Evolutionary conservation across 2,329 filamentous ascomycete genomes (phyloP).

Genomic region (Xylaria sp.): DNA sequence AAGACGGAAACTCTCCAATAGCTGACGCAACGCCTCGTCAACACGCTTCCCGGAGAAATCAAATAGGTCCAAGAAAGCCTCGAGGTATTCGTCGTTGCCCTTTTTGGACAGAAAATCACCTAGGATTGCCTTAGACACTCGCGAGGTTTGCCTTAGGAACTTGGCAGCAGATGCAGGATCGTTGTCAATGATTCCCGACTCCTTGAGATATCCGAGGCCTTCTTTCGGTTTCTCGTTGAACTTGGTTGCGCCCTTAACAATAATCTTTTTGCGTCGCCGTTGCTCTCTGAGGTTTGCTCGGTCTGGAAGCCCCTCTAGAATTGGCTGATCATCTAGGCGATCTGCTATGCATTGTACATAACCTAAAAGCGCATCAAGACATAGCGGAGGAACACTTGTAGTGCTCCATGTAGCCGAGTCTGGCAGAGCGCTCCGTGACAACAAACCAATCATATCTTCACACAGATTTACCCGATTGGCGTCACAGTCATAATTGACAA

Average conservation of each 20-base stretch:
- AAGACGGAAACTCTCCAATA: slow-evolving; percentile 92
- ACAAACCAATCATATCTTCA: slow-evolving; percentile 91
- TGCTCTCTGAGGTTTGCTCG: slow-evolving; percentile 73
- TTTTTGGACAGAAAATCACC: slow-evolving; percentile 95
- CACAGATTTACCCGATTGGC: slow-evolving; percentile 90
- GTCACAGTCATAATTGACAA: slow-evolving; percentile 98
- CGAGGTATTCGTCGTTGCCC: slow-evolving; percentile 84
- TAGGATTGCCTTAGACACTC: slow-evolving; percentile 88
- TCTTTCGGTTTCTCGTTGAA: slow-evolving; percentile 96
- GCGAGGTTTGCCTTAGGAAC: slow-evolving; percentile 87
- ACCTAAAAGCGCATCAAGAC: slow-evolving; percentile 88
- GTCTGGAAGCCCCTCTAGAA: slow-evolving; percentile 73
- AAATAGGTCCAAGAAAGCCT: slow-evolving; percentile 86
- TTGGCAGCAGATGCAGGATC: slow-evolving; percentile 82
- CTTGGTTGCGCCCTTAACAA: slow-evolving; percentile 86
- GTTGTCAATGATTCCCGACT: slow-evolving; percentile 85
- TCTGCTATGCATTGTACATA: slow-evolving; percentile 94
- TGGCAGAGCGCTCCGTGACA: slow-evolving; percentile 93
- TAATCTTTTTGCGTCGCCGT: slow-evolving; percentile 83
- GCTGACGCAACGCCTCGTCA: slow-evolving; percentile 85
- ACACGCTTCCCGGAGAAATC: slow-evolving; percentile 88
- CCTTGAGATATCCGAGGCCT: slow-evolving; percentile 85
- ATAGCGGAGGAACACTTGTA: slow-evolving; percentile 94
- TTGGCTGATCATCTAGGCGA: slow-evolving; percentile 77
- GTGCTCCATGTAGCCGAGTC: slow-evolving; percentile 99